Evolutionary conservation across 345 rosid species (phyloP), one percentile per base, ranked within the genome.

Genomic region (Viola odorata): DNA sequence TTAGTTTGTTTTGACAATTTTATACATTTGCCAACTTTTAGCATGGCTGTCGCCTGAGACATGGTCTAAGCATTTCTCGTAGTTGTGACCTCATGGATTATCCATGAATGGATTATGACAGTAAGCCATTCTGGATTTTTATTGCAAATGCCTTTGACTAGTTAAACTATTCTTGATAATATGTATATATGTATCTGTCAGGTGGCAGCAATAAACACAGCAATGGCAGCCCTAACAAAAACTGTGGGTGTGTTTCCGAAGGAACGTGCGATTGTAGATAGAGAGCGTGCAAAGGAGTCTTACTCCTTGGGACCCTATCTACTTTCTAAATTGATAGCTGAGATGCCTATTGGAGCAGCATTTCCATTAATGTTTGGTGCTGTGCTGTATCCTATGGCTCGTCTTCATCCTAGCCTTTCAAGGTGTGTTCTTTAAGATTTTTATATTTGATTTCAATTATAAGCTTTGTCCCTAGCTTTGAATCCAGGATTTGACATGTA

Each of bases 161-260:
- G 32, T 23, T 23, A 23, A 23, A 23, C 32, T 23, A 23, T 23
- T 2, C 32, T 23, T 23, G 32, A 23, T 23, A 0, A 23, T 23
- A 23, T 23, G 32, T 23, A 23, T 23, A 23, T 2, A 23, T 23
- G 32, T 23, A 23, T 23, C n/a, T 68, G 60, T 63, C 78, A 94
- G 97, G 96, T 94, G 53, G 86, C 95, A 42, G 99, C 97, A 60
- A 90, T 94, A 80, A 94, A 89, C 79, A 94, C 99, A 7, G 99
- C 97, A 50, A 94, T 94, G 99, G 97, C 97, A 79, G 97, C 99
- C 77, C 96, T 94, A 37, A 94, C 99, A 62, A 94, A 89, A 77
- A 94, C 97, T 5, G 96, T 86, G 61, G 91, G 97, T 52, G 95
- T 94, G 63, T 94, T 94, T 73, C 99, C 99, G 45, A 94, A 89